Evolutionary conservation across 805 yeast genomes (phyloP).

Genomic region (Debaryomyces maramus): DNA sequence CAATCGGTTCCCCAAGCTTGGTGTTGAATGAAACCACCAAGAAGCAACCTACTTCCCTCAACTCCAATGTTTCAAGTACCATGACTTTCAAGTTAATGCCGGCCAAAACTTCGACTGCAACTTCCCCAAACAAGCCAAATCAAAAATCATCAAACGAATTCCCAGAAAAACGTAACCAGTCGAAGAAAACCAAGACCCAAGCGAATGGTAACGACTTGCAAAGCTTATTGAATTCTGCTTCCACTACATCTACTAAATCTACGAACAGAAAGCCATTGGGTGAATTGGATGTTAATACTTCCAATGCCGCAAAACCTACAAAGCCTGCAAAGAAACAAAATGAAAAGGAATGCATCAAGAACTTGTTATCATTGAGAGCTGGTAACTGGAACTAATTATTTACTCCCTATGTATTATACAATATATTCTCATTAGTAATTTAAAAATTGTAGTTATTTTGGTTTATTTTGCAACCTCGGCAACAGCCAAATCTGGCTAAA

Average conservation of each 20-base stretch:
- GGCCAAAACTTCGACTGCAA: constrained; percentile 11
- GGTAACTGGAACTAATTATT: constrained; percentile 30
- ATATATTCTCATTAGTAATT: neutral
- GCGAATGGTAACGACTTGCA: constrained; percentile 7
- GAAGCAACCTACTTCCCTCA: constrained; percentile 34
- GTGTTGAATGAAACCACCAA: constrained; percentile 27
- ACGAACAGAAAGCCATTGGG: constrained; percentile 29
- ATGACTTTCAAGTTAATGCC: constrained; percentile 39
- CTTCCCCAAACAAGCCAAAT: neutral
- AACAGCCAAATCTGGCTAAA: neutral
- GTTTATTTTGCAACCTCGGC: constrained; percentile 1
- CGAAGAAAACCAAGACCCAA: constrained; percentile 7
- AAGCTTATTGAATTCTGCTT: neutral
- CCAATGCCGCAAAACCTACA: constrained; percentile 2
- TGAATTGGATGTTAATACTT: constrained; percentile 18
- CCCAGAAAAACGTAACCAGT: neutral
- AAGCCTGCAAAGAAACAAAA: constrained; percentile 7
- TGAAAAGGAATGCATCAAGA: constrained; percentile 36
- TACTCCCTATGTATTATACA: neutral
- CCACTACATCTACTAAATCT: neutral
- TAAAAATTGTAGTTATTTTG: neutral
- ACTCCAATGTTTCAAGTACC: constrained; percentile 28
- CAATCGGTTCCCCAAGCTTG: constrained; percentile 17
- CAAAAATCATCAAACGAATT: neutral
- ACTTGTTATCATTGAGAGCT: constrained; percentile 39